Percentiles rank a stretch among this genome's conserved stretches.
Evolutionary conservation across 257 asterid genomes (phyloP).

Genomic region (Solanum ossicruentum): DNA sequence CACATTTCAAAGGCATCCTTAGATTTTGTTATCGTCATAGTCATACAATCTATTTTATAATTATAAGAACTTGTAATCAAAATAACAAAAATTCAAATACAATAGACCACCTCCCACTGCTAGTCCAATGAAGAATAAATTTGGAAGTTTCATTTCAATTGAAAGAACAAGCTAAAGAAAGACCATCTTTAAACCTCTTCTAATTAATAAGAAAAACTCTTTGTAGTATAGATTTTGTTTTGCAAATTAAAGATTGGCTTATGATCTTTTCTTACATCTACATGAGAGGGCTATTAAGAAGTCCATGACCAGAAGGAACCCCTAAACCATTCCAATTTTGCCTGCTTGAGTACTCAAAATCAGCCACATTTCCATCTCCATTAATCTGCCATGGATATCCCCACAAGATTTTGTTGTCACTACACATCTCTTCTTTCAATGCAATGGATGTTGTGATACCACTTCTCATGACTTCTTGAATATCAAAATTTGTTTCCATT

Average conservation of each 20-base stretch:
- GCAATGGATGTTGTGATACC: slow-evolving; percentile 10
- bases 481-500: slow-evolving; percentile 26
- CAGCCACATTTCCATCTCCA: slow-evolving; percentile 12
- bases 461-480: background rate
- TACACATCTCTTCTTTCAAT: slow-evolving; percentile 58
- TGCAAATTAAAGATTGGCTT: background rate
- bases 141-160: background rate
- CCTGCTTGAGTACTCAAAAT: slow-evolving; percentile 23
- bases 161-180: background rate
- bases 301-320: slow-evolving; percentile 67
- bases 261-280: slow-evolving; percentile 2
- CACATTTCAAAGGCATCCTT: too few species aligned
- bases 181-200: background rate
- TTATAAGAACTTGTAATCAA: background rate
- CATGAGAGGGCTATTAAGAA: slow-evolving; percentile 69
- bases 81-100: background rate
- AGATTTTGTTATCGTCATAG: background rate
- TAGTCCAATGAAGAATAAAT: background rate
- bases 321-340: slow-evolving; percentile 47
- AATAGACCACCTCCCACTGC: background rate
- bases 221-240: background rate
- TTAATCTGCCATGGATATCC: slow-evolving; percentile 61
- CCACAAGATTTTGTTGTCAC: slow-evolving; percentile 32
- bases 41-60: background rate
- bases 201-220: background rate